A percentile compares a stretch with the other conserved stretches of the same genome.
Evolutionary conservation across 163 green algal genomes (phyloP).

Genomic region (Scenedesmus sp.): DNA sequence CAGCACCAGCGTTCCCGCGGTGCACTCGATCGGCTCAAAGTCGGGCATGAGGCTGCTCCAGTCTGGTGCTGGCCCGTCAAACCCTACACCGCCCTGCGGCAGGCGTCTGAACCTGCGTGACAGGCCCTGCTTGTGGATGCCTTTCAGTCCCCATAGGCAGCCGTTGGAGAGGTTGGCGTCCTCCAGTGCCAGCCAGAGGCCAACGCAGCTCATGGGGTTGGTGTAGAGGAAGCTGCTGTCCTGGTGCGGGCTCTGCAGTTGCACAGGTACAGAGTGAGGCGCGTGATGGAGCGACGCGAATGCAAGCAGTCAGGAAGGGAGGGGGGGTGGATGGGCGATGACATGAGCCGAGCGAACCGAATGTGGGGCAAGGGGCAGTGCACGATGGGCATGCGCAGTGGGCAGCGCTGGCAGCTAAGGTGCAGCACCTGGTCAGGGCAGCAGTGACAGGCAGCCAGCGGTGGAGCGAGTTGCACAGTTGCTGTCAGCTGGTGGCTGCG

Average conservation of each 20-base stretch:
- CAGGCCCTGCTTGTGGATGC: conserved; percentile 62
- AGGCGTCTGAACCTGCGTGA: conserved; percentile 71
- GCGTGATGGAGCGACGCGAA: too few species aligned
- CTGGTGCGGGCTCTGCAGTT: conserved; percentile 88
- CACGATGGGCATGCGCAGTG: too few species aligned
- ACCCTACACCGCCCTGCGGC: conserved; percentile 67
- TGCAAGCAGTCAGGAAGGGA: too few species aligned
- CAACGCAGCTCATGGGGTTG: conserved; percentile 85
- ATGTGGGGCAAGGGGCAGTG: too few species aligned
- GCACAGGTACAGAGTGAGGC: background rate
- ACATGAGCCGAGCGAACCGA: too few species aligned
- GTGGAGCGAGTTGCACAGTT: background rate
- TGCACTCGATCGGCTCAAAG: conserved; percentile 86
- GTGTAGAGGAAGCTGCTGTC: conserved; percentile 96
- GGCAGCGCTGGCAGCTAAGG: too few species aligned
- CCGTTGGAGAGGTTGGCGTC: conserved; percentile 89
- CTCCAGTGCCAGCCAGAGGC: conserved; percentile 97
- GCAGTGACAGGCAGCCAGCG: background rate
- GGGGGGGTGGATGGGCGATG: too few species aligned
- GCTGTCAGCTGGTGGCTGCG: background rate
- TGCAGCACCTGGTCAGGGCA: too few species aligned
- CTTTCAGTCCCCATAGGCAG: conserved; percentile 79
- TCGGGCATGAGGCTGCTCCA: conserved; percentile 4
- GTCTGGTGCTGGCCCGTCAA: conserved; percentile 57
- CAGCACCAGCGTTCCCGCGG: conserved; percentile 92